phyloP scores from a whole-genome alignment of 495 filamentous ascomycete species.

The Hyaloscypha variabilis region DNA sequence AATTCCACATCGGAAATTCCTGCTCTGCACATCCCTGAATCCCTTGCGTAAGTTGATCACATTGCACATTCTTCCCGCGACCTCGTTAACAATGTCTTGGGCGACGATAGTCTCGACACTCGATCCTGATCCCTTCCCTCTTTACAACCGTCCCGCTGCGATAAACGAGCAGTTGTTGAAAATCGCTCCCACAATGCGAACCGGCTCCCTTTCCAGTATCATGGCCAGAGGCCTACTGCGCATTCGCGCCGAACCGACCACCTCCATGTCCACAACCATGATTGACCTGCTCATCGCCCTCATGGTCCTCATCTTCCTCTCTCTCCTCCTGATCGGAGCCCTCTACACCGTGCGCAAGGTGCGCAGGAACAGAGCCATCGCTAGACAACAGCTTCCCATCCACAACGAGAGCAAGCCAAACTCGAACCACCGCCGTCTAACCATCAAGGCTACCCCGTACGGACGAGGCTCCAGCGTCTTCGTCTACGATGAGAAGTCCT shows the following conservation, averaged over 20 bases:
- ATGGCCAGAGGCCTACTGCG: conserved; percentile 50
- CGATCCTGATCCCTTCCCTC: not conserved
- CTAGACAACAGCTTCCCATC: conserved; percentile 51
- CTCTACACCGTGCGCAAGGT: conserved; percentile 74
- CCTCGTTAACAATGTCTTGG: too few species aligned
- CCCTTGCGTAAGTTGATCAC: conserved; percentile 31
- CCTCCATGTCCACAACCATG: conserved; percentile 53
- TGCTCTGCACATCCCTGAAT: not conserved
- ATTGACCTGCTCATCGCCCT: conserved; percentile 79
- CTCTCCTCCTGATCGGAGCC: conserved; percentile 62
- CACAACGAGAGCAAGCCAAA: conserved; percentile 45
- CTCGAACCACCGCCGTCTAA: conserved; percentile 61
- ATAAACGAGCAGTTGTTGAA: too few species aligned
- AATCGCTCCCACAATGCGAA: conserved; percentile 31
- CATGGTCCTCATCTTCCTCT: conserved; percentile 72
- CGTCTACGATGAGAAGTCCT: conserved; percentile 70
- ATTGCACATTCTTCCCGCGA: too few species aligned
- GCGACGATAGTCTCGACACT: too few species aligned
- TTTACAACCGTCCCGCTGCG: too few species aligned
- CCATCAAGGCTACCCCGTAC: conserved; percentile 58
- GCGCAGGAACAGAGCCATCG: conserved; percentile 49
- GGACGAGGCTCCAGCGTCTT: conserved; percentile 65
- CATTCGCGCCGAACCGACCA: conserved; percentile 43
- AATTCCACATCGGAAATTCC: not conserved
- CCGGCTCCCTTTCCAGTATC: conserved; percentile 25